phyloP scores from a whole-genome alignment of 192 early-diverging fungal genomes.

The Coemansia sp. region DNA sequence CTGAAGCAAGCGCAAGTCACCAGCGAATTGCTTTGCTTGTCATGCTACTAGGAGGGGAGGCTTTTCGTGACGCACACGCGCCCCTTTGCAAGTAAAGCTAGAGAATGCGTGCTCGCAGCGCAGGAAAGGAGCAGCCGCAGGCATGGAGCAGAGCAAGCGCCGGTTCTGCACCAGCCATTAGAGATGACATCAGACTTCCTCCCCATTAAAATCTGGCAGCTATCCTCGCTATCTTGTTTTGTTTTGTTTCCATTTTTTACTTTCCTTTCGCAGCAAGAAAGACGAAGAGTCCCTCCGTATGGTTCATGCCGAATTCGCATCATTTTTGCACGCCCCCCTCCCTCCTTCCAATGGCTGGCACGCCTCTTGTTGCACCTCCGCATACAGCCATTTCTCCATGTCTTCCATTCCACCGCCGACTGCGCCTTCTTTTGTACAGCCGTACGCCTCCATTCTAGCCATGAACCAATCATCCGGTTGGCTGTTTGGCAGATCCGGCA shows the following conservation, averaged over 20 bases:
- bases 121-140: not conserved
- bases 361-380: too few species aligned
- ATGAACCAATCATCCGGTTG: too few species aligned
- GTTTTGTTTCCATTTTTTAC: not conserved
- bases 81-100: not conserved
- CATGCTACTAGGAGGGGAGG: not conserved
- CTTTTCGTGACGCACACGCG: not conserved
- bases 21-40: not conserved
- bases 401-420: too few species aligned
- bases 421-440: too few species aligned
- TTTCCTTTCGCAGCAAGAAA: too few species aligned
- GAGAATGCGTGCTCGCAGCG: not conserved
- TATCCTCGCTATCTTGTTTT: not conserved
- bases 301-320: too few species aligned
- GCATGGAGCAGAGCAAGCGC: not conserved
- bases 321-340: too few species aligned
- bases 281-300: too few species aligned
- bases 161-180: not conserved
- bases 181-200: conserved; percentile 2
- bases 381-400: too few species aligned
- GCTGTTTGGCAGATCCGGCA: too few species aligned
- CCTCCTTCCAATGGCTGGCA: too few species aligned
- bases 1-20: not conserved
- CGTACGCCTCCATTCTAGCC: too few species aligned
- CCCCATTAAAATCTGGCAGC: not conserved